Percentiles rank a stretch among this genome's conserved stretches.
Evolutionary conservation across 768 basidiomycete species (phyloP).

Genomic region (Suillus tomentosus): DNA sequence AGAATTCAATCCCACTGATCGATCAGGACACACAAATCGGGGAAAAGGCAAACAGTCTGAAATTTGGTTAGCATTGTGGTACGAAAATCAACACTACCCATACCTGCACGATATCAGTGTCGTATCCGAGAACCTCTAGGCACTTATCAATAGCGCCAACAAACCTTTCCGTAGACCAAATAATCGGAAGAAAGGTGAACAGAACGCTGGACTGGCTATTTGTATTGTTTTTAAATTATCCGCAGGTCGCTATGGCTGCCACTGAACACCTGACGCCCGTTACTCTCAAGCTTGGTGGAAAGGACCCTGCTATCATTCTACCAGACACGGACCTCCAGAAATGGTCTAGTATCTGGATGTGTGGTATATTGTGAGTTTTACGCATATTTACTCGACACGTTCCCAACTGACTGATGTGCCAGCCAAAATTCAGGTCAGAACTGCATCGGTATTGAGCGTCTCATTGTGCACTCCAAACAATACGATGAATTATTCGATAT

Average conservation of each 20-base stretch:
- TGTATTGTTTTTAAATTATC: constrained; percentile 13
- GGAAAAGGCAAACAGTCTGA: constrained; percentile 76
- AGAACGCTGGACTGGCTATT: constrained; percentile 15
- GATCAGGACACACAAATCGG: neutral
- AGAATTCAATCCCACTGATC: neutral
- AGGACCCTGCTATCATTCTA: constrained; percentile 91
- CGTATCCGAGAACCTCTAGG: constrained; percentile 79
- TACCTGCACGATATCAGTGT: constrained; percentile 88
- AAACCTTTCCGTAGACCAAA: constrained; percentile 89
- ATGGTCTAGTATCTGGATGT: constrained; percentile 84
- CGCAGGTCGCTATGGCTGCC: constrained; percentile 78
- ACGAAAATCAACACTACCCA: constrained; percentile 5
- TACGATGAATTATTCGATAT: constrained; percentile 74
- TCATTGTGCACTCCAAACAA: constrained; percentile 80
- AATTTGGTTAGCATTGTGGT: constrained; percentile 11
- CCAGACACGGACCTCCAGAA: constrained; percentile 81
- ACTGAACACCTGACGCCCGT: constrained; percentile 88
- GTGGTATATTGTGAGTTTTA: constrained; percentile 81
- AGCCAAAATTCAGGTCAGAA: constrained; percentile 96
- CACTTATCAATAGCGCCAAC: constrained; percentile 76
- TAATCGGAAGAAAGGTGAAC: constrained; percentile 69
- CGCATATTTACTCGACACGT: neutral
- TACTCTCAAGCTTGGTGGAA: constrained; percentile 92
- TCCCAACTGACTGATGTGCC: constrained; percentile 10
- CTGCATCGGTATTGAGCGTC: constrained; percentile 94